Base-by-base conservation (phyloP, 176 grass and related monocot species). In the Bolboschoenus planiculmis region DNA sequence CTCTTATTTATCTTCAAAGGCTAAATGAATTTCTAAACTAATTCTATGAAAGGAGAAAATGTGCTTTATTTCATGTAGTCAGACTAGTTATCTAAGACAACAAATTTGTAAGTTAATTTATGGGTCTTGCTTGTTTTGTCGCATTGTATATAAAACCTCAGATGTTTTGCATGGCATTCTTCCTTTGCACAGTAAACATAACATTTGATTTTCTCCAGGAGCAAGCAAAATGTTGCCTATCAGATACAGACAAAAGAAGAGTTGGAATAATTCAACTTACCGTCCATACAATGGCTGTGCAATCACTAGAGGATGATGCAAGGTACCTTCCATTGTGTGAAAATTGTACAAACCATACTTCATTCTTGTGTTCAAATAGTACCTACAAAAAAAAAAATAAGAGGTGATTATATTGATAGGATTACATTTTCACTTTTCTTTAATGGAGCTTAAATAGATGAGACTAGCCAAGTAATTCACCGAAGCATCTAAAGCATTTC, bases 321-420 rank as follows among this genome's bases (percentile, higher is more conserved):
- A 99, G 80, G 56, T 93, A 99, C 29, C 87, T 89, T 75, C 96
- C 96, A 84, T 93, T 91, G 87, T 95, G 87, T 83, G 96, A 99
- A 75, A 99, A 99, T 91, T 89, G 94, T 88, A 95, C 86, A 93
- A 95, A 95, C 96, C 96, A 99, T 70, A 99, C 96, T 89, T 99
- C 96, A 87, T 99, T 93, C 73, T 86, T 93, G 79, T 99, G 96
- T 67, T 84, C 89, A 88, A 56, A 90, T 87, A 99, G 87, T 88
- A 93, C 89, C 96, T 99, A 92, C 90, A 93, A 72, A 90, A 43
- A 93, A 72, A 90, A 43, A 90, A 43, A 76, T 60, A 90, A 82
- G 66, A 84, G 23, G 87, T 75, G 9, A 27, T 82, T 63, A 65
- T 64, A 64, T 64, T 1, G 7, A 75, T 27, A 48, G 13, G 27